Percentiles rank a stretch among this genome's conserved stretches.
Evolutionary conservation across 2,329 filamentous ascomycete species (phyloP).

Genomic region (Penicillium verrucosum): DNA sequence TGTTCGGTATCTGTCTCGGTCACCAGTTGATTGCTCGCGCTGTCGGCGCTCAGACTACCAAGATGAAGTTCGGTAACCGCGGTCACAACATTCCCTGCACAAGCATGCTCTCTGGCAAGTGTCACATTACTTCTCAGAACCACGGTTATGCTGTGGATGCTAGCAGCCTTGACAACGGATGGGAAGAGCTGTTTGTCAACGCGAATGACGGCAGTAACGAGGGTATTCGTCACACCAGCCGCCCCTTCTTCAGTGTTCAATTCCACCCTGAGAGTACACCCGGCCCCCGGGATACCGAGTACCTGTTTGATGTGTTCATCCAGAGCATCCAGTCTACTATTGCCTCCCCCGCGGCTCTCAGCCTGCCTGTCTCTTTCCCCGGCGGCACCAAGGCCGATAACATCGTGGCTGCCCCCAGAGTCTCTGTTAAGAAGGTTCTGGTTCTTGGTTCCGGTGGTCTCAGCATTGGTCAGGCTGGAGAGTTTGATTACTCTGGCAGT

Average conservation of each 20-base stretch:
- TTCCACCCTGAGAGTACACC: constrained; percentile 98
- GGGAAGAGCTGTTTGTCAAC: constrained; percentile 95
- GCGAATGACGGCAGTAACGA: constrained; percentile 98
- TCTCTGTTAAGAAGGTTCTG: constrained; percentile 89
- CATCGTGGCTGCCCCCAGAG: constrained; percentile 68
- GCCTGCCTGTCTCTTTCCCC: constrained; percentile 77
- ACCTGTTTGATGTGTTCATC: constrained; percentile 95
- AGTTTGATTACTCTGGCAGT: constrained; percentile 98
- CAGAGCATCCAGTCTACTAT: constrained; percentile 73
- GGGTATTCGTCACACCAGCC: constrained; percentile 81
- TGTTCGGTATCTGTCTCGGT: constrained; percentile 95
- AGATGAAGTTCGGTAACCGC: constrained; percentile 99
- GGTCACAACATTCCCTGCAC: constrained; percentile 98
- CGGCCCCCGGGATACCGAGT: constrained; percentile 92
- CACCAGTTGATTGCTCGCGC: constrained; percentile 90
- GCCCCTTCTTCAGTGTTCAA: constrained; percentile 98
- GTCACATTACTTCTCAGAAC: constrained; percentile 98
- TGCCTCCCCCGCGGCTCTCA: constrained; percentile 63
- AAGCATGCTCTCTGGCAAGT: constrained; percentile 90
- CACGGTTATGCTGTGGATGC: constrained; percentile 94
- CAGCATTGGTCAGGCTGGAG: constrained; percentile 95
- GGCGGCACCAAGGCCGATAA: constrained; percentile 80
- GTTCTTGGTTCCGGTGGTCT: constrained; percentile 92
- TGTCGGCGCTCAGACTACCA: constrained; percentile 77
- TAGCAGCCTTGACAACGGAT: constrained; percentile 68